These are phyloP conservation scores for Pseudogymnoascus sp. DNA, from an alignment of 2,329 filamentous ascomycete species.

Conservation along the genomic window DNA sequence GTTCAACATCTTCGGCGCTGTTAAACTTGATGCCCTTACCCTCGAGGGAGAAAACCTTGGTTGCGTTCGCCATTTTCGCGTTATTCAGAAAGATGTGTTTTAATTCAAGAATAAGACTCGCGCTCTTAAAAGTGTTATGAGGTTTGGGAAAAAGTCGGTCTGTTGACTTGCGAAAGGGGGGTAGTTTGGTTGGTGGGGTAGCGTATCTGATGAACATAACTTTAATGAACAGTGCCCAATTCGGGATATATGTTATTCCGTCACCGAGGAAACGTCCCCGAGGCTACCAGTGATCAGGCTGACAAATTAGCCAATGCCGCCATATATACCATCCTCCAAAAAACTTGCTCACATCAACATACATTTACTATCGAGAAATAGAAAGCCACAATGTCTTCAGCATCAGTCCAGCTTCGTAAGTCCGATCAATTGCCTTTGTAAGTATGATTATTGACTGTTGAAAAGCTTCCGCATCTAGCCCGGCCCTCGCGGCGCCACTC, in stretches of 20 bases:
- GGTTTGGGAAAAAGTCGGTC: background rate
- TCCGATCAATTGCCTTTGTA: background rate
- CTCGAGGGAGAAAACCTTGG: slow-evolving; percentile 79
- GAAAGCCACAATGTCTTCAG: slow-evolving; percentile 22
- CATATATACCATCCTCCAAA: background rate
- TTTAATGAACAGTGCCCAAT: slow-evolving; percentile 1
- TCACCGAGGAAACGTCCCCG: background rate
- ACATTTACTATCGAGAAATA: background rate
- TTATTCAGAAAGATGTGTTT: background rate
- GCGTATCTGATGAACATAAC: background rate
- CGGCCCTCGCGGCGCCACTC: slow-evolving; percentile 20
- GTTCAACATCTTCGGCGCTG: slow-evolving; percentile 75
- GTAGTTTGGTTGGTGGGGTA: slow-evolving; percentile 8
- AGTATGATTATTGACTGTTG: background rate
- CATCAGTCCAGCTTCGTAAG: slow-evolving; percentile 23
- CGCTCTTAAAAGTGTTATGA: background rate
- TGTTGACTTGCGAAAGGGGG: slow-evolving; percentile 7
- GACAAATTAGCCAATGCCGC: background rate
- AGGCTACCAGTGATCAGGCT: slow-evolving; percentile 5
- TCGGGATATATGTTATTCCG: background rate
- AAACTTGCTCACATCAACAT: slow-evolving; percentile 5
- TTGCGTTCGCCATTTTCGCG: slow-evolving; percentile 39
- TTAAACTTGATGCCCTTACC: slow-evolving; percentile 89
- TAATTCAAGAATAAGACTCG: background rate
- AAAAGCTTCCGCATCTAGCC: slow-evolving; percentile 22